Evolutionary conservation across 805 yeast species (phyloP).

Genomic region (Lachancea meyersii): DNA sequence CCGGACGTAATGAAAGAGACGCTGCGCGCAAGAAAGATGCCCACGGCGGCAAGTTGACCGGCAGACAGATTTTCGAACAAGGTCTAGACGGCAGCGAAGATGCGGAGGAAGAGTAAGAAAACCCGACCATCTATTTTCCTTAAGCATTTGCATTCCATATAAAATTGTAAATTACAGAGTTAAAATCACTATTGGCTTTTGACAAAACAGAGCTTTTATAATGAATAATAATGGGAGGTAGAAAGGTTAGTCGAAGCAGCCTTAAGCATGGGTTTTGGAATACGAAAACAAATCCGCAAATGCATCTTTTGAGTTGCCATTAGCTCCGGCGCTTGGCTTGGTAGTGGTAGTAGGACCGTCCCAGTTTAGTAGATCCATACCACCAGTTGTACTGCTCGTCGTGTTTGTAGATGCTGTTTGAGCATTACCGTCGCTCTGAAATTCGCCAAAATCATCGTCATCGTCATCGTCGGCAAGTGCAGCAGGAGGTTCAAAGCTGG

Average conservation of each 20-base stretch:
- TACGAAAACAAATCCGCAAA: conserved; percentile 28
- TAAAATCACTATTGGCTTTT: neutral
- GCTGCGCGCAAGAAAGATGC: conserved; percentile 45
- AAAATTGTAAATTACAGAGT: conserved; percentile 6
- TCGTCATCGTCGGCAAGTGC: conserved; percentile 19
- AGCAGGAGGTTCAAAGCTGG: neutral
- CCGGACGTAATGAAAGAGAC: conserved; percentile 59
- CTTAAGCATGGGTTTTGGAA: conserved; percentile 30
- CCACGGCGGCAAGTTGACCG: conserved; percentile 76
- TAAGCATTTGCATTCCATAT: conserved; percentile 6
- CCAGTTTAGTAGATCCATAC: conserved; percentile 10
- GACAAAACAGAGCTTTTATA: neutral
- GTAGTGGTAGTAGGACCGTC: conserved; percentile 11
- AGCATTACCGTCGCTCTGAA: conserved; percentile 28
- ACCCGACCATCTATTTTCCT: neutral
- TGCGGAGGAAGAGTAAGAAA: conserved; percentile 39
- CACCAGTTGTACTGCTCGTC: conserved; percentile 1
- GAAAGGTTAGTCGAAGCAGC: no score
- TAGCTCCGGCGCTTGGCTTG: conserved; percentile 5
- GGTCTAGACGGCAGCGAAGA: conserved; percentile 76
- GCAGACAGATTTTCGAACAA: conserved; percentile 81
- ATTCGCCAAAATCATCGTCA: conserved; percentile 36
- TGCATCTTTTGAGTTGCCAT: conserved; percentile 15
- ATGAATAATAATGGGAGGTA: conserved; percentile 16
- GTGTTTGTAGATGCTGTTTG: conserved; percentile 11